These are phyloP conservation scores for Cucumis cinereus DNA, from an alignment of 306 rosid genomes.

Conservation along the genomic window DNA sequence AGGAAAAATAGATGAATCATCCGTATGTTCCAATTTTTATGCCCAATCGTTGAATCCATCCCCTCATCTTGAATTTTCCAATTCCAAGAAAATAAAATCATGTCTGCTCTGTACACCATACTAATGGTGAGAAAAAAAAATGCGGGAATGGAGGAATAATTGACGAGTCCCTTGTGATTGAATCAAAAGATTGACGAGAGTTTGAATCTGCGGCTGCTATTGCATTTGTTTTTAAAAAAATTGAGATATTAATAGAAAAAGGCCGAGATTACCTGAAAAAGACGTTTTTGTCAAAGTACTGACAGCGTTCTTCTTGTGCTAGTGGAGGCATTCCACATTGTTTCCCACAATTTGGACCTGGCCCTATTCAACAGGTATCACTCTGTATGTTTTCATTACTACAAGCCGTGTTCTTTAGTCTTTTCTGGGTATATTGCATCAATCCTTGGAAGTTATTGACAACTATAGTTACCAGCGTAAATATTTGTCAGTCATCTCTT, in stretches of 20 bases:
- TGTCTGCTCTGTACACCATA: background rate
- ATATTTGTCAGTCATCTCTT: no score
- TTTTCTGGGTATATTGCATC: background rate
- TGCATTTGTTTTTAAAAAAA: background rate
- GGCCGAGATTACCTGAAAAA: background rate
- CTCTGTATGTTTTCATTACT: background rate
- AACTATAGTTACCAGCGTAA: background rate
- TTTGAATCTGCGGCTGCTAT: background rate
- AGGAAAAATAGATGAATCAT: background rate
- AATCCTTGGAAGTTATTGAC: background rate
- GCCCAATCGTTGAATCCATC: background rate
- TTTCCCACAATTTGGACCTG: constrained; percentile 99
- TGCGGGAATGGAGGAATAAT: background rate
- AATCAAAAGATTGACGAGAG: background rate
- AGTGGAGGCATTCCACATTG: constrained; percentile 98
- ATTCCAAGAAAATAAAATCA: background rate
- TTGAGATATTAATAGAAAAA: background rate
- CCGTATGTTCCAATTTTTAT: background rate
- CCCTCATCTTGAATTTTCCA: background rate
- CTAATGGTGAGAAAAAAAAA: background rate
- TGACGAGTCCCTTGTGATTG: background rate
- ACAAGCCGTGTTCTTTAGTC: background rate
- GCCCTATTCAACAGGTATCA: constrained; percentile 73
- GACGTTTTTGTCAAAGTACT: constrained; percentile 13
- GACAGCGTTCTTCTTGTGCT: constrained; percentile 25